These are phyloP conservation scores for Ceratocystis smalleyi DNA, from an alignment of 2,329 filamentous ascomycete species.

Conservation along the genomic window DNA sequence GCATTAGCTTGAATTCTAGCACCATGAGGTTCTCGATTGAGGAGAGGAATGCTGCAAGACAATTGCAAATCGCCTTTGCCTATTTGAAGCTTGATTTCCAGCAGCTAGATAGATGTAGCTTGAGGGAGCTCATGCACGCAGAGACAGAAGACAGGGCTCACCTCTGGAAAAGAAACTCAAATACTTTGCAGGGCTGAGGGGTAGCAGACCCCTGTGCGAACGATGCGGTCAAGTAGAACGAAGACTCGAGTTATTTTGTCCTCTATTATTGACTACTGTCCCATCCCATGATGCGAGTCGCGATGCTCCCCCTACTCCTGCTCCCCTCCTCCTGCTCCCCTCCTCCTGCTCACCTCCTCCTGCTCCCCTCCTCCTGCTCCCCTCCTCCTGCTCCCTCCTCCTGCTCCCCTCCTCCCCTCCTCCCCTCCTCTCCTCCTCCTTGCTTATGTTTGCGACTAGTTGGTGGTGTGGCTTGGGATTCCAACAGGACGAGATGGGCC, in stretches of 20 bases:
- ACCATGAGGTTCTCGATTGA: too few relatives aligned
- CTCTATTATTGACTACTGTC: too few relatives aligned
- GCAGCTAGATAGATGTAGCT: not conserved
- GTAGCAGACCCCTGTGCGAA: not conserved
- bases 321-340: not conserved
- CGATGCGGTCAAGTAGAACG: not conserved
- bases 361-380: not conserved
- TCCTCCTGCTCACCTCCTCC: not conserved
- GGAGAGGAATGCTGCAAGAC: too few relatives aligned
- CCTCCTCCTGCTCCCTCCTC: not conserved
- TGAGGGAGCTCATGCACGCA: not conserved
- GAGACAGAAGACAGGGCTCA: not conserved
- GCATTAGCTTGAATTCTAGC: too few relatives aligned
- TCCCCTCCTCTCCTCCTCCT: not conserved
- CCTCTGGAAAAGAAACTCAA: conserved; percentile 4
- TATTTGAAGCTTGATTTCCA: too few relatives aligned
- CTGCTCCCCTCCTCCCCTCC: not conserved
- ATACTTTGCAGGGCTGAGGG: conserved; percentile 10
- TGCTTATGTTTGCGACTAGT: not conserved
- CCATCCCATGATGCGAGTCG: not conserved
- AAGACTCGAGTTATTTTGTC: too few relatives aligned
- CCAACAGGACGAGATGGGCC: too few relatives aligned
- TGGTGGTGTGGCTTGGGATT: too few relatives aligned
- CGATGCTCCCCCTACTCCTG: not conserved
- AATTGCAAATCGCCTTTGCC: too few relatives aligned